Percentiles rank a stretch among this genome's conserved stretches.
phyloP scores from a whole-genome alignment of 78 protist genomes.

The Dictyostelium capitatum region DNA sequence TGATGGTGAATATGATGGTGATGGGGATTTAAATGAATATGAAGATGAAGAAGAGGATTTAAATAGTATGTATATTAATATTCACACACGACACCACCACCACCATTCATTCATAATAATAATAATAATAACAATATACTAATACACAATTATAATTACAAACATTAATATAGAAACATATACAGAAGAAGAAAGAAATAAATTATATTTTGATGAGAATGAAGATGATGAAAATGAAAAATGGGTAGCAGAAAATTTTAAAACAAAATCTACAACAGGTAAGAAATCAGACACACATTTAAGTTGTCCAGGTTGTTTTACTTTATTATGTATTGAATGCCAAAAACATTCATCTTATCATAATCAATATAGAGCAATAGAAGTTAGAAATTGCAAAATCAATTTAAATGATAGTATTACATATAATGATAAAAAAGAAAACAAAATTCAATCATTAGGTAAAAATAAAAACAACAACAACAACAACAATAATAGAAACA shows the following conservation, averaged over 20 bases:
- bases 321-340: constrained; percentile 79
- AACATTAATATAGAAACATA: constrained; percentile 3
- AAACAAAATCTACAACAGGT: background rate
- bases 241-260: constrained; percentile 34
- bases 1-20: background rate
- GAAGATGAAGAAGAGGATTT: background rate
- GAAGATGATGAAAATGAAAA: constrained; percentile 72
- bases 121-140: too few species aligned
- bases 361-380: constrained; percentile 87
- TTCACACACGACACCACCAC: too few species aligned
- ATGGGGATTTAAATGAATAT: background rate
- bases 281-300: constrained; percentile 48
- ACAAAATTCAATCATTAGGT: background rate
- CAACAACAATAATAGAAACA: background rate
- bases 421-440: constrained; percentile 26
- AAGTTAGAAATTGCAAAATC: constrained; percentile 77
- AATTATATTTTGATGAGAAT: constrained; percentile 31
- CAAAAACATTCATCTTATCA: constrained; percentile 76
- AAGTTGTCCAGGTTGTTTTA: constrained; percentile 88
- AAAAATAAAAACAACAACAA: background rate
- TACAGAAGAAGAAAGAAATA: constrained; percentile 46
- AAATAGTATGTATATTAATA: background rate
- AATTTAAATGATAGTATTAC: background rate
- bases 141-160: too few species aligned
- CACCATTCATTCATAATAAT: too few species aligned